Evolutionary conservation across 306 rosid genomes (phyloP).

Genomic region (Hippophae rhamnoides): DNA sequence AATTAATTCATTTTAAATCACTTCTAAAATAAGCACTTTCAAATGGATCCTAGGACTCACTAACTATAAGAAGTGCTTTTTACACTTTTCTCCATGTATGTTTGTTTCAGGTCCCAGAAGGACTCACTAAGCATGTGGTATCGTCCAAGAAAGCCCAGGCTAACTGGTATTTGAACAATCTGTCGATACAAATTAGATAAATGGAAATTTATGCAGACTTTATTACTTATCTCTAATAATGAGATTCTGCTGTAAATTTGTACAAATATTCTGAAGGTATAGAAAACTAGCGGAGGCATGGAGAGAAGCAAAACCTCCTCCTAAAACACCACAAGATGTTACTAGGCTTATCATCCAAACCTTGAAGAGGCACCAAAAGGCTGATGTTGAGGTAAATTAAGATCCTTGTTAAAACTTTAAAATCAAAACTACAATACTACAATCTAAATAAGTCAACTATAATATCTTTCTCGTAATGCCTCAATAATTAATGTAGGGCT

Average conservation of each 20-base stretch:
- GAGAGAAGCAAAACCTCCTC: slow-evolving; percentile 66
- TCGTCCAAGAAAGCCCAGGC: slow-evolving; percentile 89
- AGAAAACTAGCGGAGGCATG: slow-evolving; percentile 73
- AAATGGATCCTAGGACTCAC: slow-evolving; percentile 1
- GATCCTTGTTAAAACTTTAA: background rate
- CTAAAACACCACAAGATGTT: slow-evolving; percentile 71
- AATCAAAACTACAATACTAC: background rate
- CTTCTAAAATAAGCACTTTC: background rate
- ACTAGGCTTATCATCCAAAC: slow-evolving; percentile 60
- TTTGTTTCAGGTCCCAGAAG: slow-evolving; percentile 64
- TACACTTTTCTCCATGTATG: background rate
- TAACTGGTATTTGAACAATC: slow-evolving; percentile 45
- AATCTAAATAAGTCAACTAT: background rate
- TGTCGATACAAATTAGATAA: background rate
- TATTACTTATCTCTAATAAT: too few species aligned
- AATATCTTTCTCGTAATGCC: background rate
- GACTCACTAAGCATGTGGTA: slow-evolving; percentile 59
- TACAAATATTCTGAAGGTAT: slow-evolving; percentile 43
- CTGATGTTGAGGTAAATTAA: slow-evolving; percentile 74
- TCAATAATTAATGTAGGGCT: slow-evolving; percentile 13
- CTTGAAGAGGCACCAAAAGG: slow-evolving; percentile 54
- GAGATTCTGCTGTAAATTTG: background rate
- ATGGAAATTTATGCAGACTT: background rate
- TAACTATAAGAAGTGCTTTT: slow-evolving; percentile 5
- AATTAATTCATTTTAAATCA: background rate